Conservation (phyloP, 1,284 basidiomycete genomes). For the Meira nashicola region DNA sequence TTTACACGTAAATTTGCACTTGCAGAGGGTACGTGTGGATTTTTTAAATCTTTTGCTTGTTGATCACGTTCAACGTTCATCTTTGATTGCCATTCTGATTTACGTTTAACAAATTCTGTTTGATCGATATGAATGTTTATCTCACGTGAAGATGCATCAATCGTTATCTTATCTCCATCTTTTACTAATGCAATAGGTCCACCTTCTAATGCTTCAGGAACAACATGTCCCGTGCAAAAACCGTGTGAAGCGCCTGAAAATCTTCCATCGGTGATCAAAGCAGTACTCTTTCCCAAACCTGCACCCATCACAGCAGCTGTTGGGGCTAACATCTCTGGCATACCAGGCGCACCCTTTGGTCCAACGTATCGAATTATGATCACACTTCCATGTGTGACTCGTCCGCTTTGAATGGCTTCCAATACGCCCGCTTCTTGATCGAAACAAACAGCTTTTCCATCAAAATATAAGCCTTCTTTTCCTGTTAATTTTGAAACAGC, state of each 20-base stretch:
- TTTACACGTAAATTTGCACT: constrained; percentile 19
- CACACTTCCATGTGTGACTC: constrained; percentile 83
- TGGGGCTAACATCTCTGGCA: constrained; percentile 73
- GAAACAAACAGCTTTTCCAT: constrained; percentile 66
- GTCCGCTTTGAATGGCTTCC: constrained; percentile 72
- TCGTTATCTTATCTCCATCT: constrained; percentile 79
- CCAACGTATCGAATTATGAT: constrained; percentile 81
- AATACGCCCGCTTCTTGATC: constrained; percentile 77
- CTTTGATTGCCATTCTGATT: constrained; percentile 17
- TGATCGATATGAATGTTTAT: constrained; percentile 30
- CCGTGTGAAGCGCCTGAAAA: constrained; percentile 73
- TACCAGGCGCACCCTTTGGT: constrained; percentile 80
- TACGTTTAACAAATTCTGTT: constrained; percentile 18
- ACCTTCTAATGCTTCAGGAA: constrained; percentile 83
- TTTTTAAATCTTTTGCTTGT: constrained; percentile 16
- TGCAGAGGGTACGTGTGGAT: too few relatives aligned
- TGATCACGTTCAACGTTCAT: constrained; percentile 20
- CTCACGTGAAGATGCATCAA: constrained; percentile 58
- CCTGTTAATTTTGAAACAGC: constrained; percentile 95
- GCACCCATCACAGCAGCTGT: constrained; percentile 62
- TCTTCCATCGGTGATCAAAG: constrained; percentile 89
- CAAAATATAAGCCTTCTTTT: constrained; percentile 84
- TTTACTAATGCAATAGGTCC: constrained; percentile 83
- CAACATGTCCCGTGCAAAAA: constrained; percentile 83
- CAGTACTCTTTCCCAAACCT: constrained; percentile 81